These are phyloP conservation scores for Capronia americana DNA, from an alignment of 2,329 filamentous ascomycete species.

Conservation along the genomic window DNA sequence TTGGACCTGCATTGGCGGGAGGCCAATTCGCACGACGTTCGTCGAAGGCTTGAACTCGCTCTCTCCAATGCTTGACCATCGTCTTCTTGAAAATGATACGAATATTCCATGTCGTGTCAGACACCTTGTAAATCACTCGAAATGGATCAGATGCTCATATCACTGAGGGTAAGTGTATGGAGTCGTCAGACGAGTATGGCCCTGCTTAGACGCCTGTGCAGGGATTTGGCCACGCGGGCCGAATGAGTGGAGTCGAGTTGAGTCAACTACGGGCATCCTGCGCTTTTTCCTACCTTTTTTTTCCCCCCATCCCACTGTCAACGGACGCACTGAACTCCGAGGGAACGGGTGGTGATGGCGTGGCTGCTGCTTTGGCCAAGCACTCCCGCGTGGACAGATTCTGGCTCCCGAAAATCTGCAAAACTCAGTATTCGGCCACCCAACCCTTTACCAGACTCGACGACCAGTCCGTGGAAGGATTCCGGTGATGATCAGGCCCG, in stretches of 20 bases:
- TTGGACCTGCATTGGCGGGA: constrained; percentile 23
- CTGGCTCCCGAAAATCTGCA: neutral
- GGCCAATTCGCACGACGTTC: neutral
- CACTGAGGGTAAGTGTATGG: neutral
- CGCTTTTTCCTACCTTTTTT: neutral
- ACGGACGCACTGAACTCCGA: neutral
- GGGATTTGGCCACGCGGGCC: constrained; percentile 1
- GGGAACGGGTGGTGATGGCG: neutral
- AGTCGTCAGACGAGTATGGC: constrained; percentile 3
- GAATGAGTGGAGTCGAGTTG: neutral
- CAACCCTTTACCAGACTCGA: neutral
- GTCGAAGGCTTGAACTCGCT: neutral
- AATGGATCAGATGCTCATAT: neutral
- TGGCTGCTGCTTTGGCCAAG: neutral
- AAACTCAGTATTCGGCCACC: neutral
- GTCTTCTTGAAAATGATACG: neutral
- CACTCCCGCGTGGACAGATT: neutral
- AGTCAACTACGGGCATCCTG: neutral
- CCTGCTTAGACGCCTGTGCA: neutral
- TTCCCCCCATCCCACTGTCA: neutral
- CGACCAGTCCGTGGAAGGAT: neutral
- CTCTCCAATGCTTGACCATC: neutral
- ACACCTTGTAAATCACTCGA: constrained; percentile 1
- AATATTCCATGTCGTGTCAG: constrained; percentile 8
- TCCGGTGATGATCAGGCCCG: neutral